Evolutionary conservation across 1,284 basidiomycete species (phyloP), one percentile per base, ranked within the genome.

Genomic region (Inonotus obliquus): DNA sequence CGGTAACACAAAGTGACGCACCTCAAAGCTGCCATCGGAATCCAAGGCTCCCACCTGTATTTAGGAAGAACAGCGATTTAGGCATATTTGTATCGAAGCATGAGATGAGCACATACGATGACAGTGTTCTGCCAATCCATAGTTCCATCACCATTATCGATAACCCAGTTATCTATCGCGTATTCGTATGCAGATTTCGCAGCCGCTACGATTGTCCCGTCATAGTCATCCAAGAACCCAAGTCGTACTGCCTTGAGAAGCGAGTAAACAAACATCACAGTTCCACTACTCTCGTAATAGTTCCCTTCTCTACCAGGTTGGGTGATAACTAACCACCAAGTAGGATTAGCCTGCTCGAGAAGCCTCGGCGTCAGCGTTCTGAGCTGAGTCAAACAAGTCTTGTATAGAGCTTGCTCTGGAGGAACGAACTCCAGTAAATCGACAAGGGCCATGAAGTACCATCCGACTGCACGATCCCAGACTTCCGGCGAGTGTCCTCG

Each of bases 261-360:
- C 1, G 78, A 63, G 66, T 81, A 81, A 2, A 80, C 75, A 63
- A 77, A 80, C 80, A 81, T 81, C 39, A 75, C 72, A 4, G 73
- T 67, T 0, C 75, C 79, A 61, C 77, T 79, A 68, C 78, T 80
- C 72, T 82, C 80, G 63, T 81, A 79, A 63, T 81, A 81, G 64
- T 82, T 82, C 19, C 72, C 72, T 48, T 68, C 68, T 13, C 78
- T 67, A 13, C 77, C 79, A n/a, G 80, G 78, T 66, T 79, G 74
- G 6, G 77, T 77, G 48, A 81, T 72, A 6, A 81, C 79, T 32
- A 80, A 72, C 80, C 80, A 81, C 79, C 79, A 81, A 13, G 72
- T 77, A 13, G 70, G 69, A 62, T 81, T 78, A 1, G 77, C 77
- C 0, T 78, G 76, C 54, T 73, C 71, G 17, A 71, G 68, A 4